Conservation (phyloP, 306 rosid species). For the Malus asiatica region DNA sequence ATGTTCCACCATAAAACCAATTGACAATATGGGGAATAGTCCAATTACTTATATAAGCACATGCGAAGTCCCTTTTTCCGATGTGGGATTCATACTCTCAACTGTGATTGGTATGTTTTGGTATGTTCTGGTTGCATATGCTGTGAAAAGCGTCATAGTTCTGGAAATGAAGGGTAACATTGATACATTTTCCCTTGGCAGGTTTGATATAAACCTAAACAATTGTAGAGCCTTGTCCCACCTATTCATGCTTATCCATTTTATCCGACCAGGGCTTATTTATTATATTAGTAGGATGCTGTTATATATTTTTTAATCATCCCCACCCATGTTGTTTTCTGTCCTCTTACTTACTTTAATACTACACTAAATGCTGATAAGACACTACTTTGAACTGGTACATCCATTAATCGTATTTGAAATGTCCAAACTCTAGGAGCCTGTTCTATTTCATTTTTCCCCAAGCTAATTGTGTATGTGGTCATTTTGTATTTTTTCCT, state of each 20-base stretch:
- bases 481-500: not conserved
- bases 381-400: not conserved
- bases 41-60: too few species aligned
- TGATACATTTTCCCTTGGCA: not conserved
- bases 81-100: too few species aligned
- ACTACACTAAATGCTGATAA: not conserved
- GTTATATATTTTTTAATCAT: not conserved
- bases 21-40: too few species aligned
- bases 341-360: not conserved
- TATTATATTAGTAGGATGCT: not conserved
- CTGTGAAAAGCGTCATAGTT: not conserved
- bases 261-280: not conserved
- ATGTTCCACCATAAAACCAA: too few species aligned
- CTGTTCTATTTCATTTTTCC: not conserved
- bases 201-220: not conserved
- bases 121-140: not conserved
- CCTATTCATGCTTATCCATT: not conserved
- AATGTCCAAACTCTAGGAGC: not conserved
- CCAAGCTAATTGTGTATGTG: not conserved
- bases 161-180: not conserved
- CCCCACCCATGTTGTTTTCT: not conserved
- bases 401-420: not conserved
- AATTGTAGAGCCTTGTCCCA: not conserved
- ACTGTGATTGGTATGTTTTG: too few species aligned
- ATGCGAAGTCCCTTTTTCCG: too few species aligned